Percentiles rank a stretch among this genome's conserved stretches.
Conservation (phyloP, 2,329 filamentous ascomycete species). For the Aspergillus pseudonomiae region DNA sequence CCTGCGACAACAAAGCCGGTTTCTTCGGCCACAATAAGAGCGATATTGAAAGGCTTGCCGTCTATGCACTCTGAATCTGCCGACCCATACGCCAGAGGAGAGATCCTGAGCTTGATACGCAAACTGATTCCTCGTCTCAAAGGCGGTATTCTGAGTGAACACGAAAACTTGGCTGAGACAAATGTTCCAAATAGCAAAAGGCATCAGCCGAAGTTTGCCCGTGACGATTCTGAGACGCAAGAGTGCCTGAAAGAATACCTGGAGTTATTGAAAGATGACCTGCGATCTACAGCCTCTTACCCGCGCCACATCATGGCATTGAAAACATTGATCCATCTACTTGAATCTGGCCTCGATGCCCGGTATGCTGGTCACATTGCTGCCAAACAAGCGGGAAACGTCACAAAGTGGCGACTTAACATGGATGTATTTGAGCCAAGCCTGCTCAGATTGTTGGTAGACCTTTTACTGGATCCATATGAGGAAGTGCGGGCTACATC, state of each 20-base stretch:
- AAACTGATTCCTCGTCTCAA: slow-evolving; percentile 76
- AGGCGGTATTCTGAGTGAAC: slow-evolving; percentile 58
- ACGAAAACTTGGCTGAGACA: slow-evolving; percentile 30
- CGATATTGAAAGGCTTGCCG: slow-evolving; percentile 67
- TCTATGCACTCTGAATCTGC: slow-evolving; percentile 76
- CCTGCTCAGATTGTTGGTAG: slow-evolving; percentile 63
- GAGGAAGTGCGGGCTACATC: slow-evolving; percentile 77
- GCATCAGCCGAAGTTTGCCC: slow-evolving; percentile 37
- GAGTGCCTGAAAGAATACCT: slow-evolving; percentile 75
- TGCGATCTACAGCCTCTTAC: slow-evolving; percentile 82
- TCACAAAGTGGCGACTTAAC: slow-evolving; percentile 54
- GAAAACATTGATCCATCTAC: slow-evolving; percentile 68
- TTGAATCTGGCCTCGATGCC: slow-evolving; percentile 69
- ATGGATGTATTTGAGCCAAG: slow-evolving; percentile 46
- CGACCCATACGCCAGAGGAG: slow-evolving; percentile 83
- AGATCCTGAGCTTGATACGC: slow-evolving; percentile 73
- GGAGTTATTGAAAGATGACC: slow-evolving; percentile 70
- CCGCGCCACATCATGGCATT: slow-evolving; percentile 84
- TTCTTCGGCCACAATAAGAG: slow-evolving; percentile 61
- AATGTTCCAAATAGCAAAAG: slow-evolving; percentile 18
- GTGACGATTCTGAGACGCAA: slow-evolving; percentile 53
- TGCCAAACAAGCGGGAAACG: slow-evolving; percentile 53
- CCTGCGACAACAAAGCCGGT: slow-evolving; percentile 75
- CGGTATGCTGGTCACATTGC: slow-evolving; percentile 41
- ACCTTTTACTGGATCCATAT: slow-evolving; percentile 85